Percentiles rank a stretch among this genome's conserved stretches.
Evolutionary conservation across 345 rosid species (phyloP).

Genomic region (Excoecaria agallocha): DNA sequence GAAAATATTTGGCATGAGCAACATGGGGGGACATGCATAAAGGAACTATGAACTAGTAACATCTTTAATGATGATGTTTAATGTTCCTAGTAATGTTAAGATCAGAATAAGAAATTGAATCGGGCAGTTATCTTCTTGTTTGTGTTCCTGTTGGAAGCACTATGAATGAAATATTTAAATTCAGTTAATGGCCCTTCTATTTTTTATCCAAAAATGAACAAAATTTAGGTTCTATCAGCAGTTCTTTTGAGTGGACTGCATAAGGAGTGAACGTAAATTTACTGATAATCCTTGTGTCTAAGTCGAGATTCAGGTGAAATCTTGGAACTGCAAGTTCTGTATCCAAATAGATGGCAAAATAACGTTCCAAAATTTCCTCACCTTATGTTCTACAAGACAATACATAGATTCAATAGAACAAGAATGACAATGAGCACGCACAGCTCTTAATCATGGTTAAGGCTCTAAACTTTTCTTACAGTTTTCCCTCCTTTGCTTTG

Average conservation of each 20-base stretch:
- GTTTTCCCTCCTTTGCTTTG: neutral
- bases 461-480: neutral
- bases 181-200: neutral
- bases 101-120: neutral
- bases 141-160: neutral
- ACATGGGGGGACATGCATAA: neutral
- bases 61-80: neutral
- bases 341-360: neutral
- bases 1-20: slow-evolving; percentile 7
- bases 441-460: neutral
- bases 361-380: neutral
- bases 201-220: neutral
- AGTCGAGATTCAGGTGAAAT: neutral
- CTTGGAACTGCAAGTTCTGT: neutral
- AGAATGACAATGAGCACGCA: too few species aligned
- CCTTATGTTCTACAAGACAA: neutral
- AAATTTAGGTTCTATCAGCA: neutral
- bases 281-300: too few species aligned
- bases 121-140: neutral
- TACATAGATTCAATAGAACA: neutral
- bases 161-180: neutral
- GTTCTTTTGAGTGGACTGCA: neutral
- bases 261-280: neutral
- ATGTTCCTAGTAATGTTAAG: neutral
- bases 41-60: neutral